Conservation (phyloP, 2,329 filamentous ascomycete species). For the Knoxdaviesia capensis region DNA sequence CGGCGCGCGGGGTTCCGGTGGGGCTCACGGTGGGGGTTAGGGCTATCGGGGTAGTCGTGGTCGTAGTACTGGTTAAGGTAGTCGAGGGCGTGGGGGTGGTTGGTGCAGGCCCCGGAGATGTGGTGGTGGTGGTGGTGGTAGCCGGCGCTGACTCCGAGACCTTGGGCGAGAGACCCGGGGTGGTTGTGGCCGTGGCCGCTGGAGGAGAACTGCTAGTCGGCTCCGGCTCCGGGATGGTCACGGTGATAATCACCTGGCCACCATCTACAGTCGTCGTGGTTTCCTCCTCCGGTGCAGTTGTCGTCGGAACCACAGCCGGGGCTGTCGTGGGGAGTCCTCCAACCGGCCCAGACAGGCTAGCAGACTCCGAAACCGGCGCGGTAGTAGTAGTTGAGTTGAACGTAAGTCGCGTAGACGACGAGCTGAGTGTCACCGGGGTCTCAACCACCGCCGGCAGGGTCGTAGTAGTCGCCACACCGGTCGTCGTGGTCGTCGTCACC, state of each 20-base stretch:
- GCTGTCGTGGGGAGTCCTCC: no score
- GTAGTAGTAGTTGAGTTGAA: not conserved
- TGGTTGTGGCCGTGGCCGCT: no score
- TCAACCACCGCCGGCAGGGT: not conserved
- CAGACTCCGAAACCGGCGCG: not conserved
- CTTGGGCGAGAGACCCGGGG: no score
- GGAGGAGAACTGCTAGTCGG: no score
- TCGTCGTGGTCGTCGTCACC: not conserved
- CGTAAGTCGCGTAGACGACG: no score
- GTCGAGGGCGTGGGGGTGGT: not conserved
- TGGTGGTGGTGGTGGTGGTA: not conserved
- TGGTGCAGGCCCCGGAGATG: not conserved
- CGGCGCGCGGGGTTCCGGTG: constrained; percentile 16
- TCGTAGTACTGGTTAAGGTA: not conserved
- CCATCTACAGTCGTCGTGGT: no score
- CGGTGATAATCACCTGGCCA: not conserved
- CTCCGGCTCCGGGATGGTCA: not conserved
- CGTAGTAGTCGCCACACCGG: not conserved
- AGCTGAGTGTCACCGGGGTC: no score
- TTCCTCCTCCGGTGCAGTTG: no score
- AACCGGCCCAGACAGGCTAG: no score
- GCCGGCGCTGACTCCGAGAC: no score
- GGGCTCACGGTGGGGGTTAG: constrained; percentile 3
- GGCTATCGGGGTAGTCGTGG: not conserved
- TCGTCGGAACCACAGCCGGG: no score